These are phyloP conservation scores for Parastagonospora avenae DNA, from an alignment of 2,329 filamentous ascomycete species.

Conservation along the genomic window DNA sequence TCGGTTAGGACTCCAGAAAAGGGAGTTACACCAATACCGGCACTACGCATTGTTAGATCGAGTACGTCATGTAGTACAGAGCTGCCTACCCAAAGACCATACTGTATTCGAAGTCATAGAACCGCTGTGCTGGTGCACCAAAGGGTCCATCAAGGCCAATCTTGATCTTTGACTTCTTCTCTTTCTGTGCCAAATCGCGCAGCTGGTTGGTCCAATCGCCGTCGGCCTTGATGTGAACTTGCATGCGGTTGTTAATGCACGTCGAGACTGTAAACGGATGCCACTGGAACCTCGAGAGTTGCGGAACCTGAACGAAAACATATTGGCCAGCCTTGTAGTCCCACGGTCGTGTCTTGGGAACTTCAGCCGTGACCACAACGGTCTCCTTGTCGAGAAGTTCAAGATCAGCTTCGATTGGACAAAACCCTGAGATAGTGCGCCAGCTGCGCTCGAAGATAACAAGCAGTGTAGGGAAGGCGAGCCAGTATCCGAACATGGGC, in stretches of 20 bases:
- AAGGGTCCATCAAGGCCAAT: slow-evolving; percentile 64
- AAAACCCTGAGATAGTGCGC: slow-evolving; percentile 56
- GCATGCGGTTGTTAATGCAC: slow-evolving; percentile 58
- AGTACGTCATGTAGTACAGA: background rate
- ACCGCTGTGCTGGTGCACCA: slow-evolving; percentile 63
- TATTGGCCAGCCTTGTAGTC: slow-evolving; percentile 63
- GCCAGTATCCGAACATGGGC: slow-evolving; percentile 63
- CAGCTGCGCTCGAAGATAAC: slow-evolving; percentile 56
- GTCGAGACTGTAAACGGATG: slow-evolving; percentile 65
- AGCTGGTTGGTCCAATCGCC: slow-evolving; percentile 61
- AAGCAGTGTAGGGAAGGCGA: slow-evolving; percentile 59
- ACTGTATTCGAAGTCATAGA: slow-evolving; percentile 63
- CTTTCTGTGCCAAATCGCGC: slow-evolving; percentile 49
- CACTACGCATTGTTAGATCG: slow-evolving; percentile 33
- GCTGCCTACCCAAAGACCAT: slow-evolving; percentile 55
- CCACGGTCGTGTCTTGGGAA: slow-evolving; percentile 57
- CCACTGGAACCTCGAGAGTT: slow-evolving; percentile 62
- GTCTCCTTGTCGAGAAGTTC: slow-evolving; percentile 60
- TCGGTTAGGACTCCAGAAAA: slow-evolving; percentile 64
- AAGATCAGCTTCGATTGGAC: slow-evolving; percentile 55
- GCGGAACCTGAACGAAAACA: slow-evolving; percentile 61
- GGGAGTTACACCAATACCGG: slow-evolving; percentile 63
- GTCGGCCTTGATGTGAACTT: slow-evolving; percentile 64
- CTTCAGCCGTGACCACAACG: slow-evolving; percentile 55
- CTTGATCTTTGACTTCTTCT: slow-evolving; percentile 48